Base-by-base conservation (phyloP, 257 asterid genomes). In the Solanum piurae region DNA sequence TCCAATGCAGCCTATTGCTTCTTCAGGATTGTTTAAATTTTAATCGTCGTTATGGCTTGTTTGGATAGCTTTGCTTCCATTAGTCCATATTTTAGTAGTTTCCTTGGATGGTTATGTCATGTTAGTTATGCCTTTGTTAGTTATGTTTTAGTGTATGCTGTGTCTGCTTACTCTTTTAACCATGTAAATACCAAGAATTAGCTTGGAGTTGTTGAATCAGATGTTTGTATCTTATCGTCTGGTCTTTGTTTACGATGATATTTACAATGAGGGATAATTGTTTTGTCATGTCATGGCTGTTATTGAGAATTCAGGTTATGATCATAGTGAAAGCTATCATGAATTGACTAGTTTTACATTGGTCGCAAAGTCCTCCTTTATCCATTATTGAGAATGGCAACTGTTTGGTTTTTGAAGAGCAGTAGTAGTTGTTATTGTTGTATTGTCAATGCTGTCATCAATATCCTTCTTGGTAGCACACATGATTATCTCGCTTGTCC, bases 1-100 rank as follows among this genome's bases (percentile, higher is more conserved):
- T 91, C 89, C 95, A 36, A 85, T 89, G 86, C 93, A 90, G 72
- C 88, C 95, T 27, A 90, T 92, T 21, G 92, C 93, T 82, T 90
- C 92, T 87, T 91, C 92, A 12, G 91, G 90, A 27, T 66, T 86
- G 60, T 90, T 91, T 88, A 84, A 88, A 83, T 90, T 76, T 44
- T 91, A 92, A 93, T 74, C 55, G 76, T 71, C 27, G 1, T 58
- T 14, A 1, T 33, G 84, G 49, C 42, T 86, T 16, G 29, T 83
- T 55, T 88, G 86, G 76, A 83, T 80, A 46, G 29, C 36, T 44
- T 83, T 58, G 49, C 86, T 72, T 18, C 21, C 20, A 55, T 71
- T 62, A 16, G 87, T 58, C 82, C 68, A 16, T 38, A 86, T 77
- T 4, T n/a, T 44, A 49, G 10, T 31, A 82, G 44, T 49, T 82